These are phyloP conservation scores for Neopestalotiopsis sp. DNA, from an alignment of 2,329 filamentous ascomycete species.

Conservation along the genomic window DNA sequence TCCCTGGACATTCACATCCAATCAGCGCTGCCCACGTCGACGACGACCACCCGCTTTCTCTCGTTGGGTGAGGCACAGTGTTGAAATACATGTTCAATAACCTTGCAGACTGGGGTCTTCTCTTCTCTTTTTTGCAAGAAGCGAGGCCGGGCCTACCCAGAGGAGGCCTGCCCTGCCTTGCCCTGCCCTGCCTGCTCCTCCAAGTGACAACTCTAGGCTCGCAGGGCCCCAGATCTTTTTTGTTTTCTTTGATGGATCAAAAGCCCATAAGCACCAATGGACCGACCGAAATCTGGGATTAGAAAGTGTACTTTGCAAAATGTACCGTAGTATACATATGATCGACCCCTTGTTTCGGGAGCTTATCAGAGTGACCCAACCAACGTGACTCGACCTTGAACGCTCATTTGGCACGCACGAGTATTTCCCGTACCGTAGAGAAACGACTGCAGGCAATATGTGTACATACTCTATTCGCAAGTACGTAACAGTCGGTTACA, in stretches of 20 bases:
- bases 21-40: constrained; percentile 40
- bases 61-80: constrained; percentile 11
- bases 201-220: constrained; percentile 23
- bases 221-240: constrained; percentile 17
- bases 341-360: constrained; percentile 8
- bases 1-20: constrained; percentile 29
- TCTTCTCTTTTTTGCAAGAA: constrained; percentile 18
- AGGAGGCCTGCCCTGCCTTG: constrained; percentile 8
- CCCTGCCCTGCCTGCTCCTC: constrained; percentile 15
- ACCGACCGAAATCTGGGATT: constrained; percentile 22
- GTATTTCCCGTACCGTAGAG: background rate
- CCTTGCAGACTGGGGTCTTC: constrained; percentile 18
- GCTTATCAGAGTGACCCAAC: background rate
- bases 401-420: background rate
- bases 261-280: constrained; percentile 32
- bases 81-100: background rate
- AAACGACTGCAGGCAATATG: constrained; percentile 12
- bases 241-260: background rate
- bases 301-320: background rate
- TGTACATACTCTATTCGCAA: background rate
- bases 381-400: background rate
- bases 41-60: constrained; percentile 30
- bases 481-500: background rate
- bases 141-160: constrained; percentile 26
- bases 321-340: background rate